These are phyloP conservation scores for Graphium sp. DNA, from an alignment of 2,329 filamentous ascomycete species.

Conservation along the genomic window DNA sequence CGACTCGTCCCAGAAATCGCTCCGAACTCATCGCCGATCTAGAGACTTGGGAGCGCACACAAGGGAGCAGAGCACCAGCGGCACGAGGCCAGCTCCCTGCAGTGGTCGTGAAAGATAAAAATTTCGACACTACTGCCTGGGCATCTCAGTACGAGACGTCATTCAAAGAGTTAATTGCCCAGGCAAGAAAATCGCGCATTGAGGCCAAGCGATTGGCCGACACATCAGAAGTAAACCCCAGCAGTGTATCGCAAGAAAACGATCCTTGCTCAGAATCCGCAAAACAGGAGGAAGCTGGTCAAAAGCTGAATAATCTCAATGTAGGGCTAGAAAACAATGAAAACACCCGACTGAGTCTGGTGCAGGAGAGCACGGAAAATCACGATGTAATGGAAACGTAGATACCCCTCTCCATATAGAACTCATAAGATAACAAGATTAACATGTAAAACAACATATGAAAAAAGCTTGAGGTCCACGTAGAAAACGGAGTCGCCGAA, in stretches of 20 bases:
- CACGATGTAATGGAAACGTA: no score
- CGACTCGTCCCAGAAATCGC: conserved; percentile 53
- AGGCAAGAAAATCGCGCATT: conserved; percentile 43
- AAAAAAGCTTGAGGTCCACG: no score
- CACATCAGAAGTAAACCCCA: conserved; percentile 1
- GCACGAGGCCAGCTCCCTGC: conserved; percentile 12
- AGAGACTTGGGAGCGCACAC: conserved; percentile 72
- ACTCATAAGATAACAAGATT: no score
- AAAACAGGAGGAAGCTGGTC: no score
- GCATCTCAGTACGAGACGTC: conserved; percentile 53
- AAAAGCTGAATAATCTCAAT: no score
- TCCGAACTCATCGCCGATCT: conserved; percentile 61
- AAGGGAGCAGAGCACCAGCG: conserved; percentile 43
- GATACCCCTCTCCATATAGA: no score
- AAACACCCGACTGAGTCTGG: no score
- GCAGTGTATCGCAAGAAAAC: neutral
- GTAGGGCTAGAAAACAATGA: no score
- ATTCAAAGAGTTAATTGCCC: conserved; percentile 66
- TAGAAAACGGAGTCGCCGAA: no score
- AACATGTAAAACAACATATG: no score
- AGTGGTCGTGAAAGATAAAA: conserved; percentile 58
- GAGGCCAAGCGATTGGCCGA: conserved; percentile 14
- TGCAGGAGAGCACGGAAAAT: no score
- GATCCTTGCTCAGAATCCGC: no score
- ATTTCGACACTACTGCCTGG: conserved; percentile 72